Evolutionary conservation across 2,329 filamentous ascomycete species (phyloP), one percentile per base, ranked within the genome.

Genomic region (Fusarium pininemorale): DNA sequence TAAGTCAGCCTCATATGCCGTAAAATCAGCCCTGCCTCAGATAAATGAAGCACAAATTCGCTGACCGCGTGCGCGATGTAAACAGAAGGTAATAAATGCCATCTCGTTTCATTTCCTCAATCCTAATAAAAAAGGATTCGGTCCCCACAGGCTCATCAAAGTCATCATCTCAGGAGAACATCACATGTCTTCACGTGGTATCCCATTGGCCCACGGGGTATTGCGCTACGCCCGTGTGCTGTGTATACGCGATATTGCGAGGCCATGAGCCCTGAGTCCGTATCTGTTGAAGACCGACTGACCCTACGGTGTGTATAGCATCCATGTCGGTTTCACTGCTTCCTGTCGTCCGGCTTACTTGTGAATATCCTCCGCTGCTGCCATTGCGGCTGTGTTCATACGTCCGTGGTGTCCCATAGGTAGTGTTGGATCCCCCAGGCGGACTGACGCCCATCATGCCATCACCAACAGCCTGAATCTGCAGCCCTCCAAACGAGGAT

Each of bases 331-430:
- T 68, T 54, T 81, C 80, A 47, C 78, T 81, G 64, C 80, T 81
- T 32, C 74, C 75, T 47, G 80, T 82, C 24, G 77, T 78, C 22
- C 78, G 77, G 64, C 81, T 83, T 24, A 77, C 77, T 58, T 81
- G 80, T n/a, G 82, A 83, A 65, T 81, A 77, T 14, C 76, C 80
- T 28, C 81, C 81, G 48, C 81, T 82, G 66, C 81, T 82, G 58
- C 75, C 79, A 41, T 79, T 79, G 28, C 81, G 79, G 28, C 77
- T 78, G 61, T 82, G 81, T 32, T 73, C 72, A 51, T 76, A 75
- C 41, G 74, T 73, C 41, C 78, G 69, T 42, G 77, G 77, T 47
- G 80, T 78, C 26, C 78, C 77, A 53, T 83, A 80, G 32, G 79
- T 80, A 42, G 82, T 75, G 47, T 77, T 80, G 26, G 79, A 63